These are phyloP conservation scores for Bryoerythrophyllum caledonicum DNA, from an alignment of 225 moss, liverwort and hornwort species.

Conservation along the genomic window DNA sequence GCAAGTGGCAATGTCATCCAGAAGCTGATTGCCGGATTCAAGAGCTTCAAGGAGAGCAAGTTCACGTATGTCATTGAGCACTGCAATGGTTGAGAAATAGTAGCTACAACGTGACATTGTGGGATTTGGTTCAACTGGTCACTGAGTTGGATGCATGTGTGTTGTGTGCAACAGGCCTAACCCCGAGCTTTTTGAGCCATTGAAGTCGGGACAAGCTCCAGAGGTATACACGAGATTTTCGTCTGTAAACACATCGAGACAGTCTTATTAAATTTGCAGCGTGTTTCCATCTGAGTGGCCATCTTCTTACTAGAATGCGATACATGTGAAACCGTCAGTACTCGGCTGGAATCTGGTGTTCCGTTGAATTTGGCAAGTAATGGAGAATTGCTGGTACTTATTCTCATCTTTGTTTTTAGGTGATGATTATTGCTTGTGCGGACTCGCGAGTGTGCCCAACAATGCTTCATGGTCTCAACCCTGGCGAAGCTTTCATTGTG, in stretches of 20 bases:
- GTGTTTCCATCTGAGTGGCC: background rate
- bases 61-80: conserved; percentile 14
- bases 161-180: background rate
- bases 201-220: background rate
- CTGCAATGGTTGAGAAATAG: background rate
- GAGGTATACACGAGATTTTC: background rate
- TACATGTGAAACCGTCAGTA: background rate
- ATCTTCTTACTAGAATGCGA: background rate
- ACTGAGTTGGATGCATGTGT: background rate
- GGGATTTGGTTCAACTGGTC: background rate
- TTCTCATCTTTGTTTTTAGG: conserved; percentile 10
- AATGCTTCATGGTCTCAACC: conserved; percentile 55
- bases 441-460: conserved; percentile 73
- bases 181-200: background rate
- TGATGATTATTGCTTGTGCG: conserved; percentile 73
- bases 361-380: background rate
- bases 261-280: too few species aligned
- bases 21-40: conserved; percentile 27
- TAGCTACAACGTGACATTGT: background rate
- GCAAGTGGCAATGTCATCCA: conserved; percentile 15
- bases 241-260: too few species aligned
- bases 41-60: conserved; percentile 25
- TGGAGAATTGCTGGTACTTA: too few species aligned
- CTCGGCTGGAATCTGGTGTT: background rate
- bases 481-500: conserved; percentile 58